Evolutionary conservation across 75 land plant species (phyloP).

Genomic region (Selaginella tamariscina): DNA sequence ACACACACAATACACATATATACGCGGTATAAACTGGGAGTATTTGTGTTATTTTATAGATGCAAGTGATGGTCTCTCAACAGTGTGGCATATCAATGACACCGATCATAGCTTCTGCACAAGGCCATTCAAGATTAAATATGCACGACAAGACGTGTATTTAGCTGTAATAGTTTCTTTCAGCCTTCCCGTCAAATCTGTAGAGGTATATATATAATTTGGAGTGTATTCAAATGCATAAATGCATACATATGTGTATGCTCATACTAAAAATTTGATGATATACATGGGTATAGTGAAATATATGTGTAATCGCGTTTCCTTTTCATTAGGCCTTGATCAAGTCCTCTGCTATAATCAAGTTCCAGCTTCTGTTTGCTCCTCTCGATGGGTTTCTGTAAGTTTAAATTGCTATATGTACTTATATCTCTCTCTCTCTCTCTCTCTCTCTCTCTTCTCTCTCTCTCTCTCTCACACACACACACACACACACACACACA

Average conservation of each 20-base stretch:
- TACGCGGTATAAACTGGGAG: too few species aligned
- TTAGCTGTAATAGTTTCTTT: constrained; percentile 68
- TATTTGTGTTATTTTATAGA: neutral
- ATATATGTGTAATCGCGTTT: too few species aligned
- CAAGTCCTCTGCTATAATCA: neutral
- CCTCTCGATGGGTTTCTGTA: constrained; percentile 37
- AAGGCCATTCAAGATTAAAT: constrained; percentile 62
- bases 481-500: too few species aligned
- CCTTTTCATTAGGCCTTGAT: neutral
- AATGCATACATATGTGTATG: too few species aligned
- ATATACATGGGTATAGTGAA: too few species aligned
- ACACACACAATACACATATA: too few species aligned
- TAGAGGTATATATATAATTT: constrained; percentile 33
- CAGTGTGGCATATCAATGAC: constrained; percentile 68
- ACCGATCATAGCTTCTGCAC: constrained; percentile 63
- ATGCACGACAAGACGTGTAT: constrained; percentile 72
- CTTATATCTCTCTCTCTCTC: too few species aligned
- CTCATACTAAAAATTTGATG: too few species aligned
- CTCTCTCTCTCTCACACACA: neutral
- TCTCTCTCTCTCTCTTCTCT: neutral
- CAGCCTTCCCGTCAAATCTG: constrained; percentile 33
- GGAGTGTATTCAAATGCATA: neutral
- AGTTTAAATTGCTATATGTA: constrained; percentile 22
- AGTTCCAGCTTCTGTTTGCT: constrained; percentile 41
- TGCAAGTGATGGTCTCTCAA: constrained; percentile 11